Evolutionary conservation across 1,284 basidiomycete species (phyloP).

Genomic region (Ceratobasidium theobromae): DNA sequence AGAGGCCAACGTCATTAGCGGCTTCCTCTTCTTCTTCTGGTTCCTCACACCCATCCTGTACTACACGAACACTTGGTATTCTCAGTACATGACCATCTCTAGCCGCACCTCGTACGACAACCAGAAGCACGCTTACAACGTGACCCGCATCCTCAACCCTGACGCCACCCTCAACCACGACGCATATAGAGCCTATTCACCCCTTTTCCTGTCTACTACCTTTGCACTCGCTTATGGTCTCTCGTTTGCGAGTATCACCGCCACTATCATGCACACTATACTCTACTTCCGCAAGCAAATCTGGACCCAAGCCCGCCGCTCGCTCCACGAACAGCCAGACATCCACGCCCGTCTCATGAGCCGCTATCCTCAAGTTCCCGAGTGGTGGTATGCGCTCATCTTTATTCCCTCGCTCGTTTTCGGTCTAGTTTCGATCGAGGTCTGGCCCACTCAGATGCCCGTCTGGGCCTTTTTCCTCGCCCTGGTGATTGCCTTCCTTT

Average conservation of each 20-base stretch:
- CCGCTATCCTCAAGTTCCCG: constrained; percentile 71
- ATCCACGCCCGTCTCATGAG: constrained; percentile 83
- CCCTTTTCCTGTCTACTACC: constrained; percentile 73
- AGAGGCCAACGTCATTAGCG: constrained; percentile 72
- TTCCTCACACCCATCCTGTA: constrained; percentile 67
- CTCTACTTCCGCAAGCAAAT: constrained; percentile 80
- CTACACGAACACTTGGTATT: constrained; percentile 53
- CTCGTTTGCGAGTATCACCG: constrained; percentile 67
- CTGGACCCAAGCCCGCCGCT: constrained; percentile 57
- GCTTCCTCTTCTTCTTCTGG: constrained; percentile 80
- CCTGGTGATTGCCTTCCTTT: constrained; percentile 43
- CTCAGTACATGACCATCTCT: constrained; percentile 56
- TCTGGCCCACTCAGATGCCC: constrained; percentile 66
- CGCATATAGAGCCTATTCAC: constrained; percentile 79
- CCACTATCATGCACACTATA: constrained; percentile 71
- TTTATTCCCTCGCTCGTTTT: constrained; percentile 46
- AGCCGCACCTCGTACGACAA: constrained; percentile 61
- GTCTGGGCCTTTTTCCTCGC: constrained; percentile 54
- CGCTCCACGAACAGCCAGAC: constrained; percentile 71
- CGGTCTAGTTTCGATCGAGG: constrained; percentile 66
- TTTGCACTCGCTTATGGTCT: constrained; percentile 70
- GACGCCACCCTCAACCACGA: constrained; percentile 60
- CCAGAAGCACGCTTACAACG: constrained; percentile 66
- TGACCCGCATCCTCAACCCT: constrained; percentile 60
- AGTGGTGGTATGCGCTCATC: constrained; percentile 57